These are phyloP conservation scores for Ascochyta koolunga DNA, from an alignment of 2,329 filamentous ascomycete genomes.

Conservation along the genomic window DNA sequence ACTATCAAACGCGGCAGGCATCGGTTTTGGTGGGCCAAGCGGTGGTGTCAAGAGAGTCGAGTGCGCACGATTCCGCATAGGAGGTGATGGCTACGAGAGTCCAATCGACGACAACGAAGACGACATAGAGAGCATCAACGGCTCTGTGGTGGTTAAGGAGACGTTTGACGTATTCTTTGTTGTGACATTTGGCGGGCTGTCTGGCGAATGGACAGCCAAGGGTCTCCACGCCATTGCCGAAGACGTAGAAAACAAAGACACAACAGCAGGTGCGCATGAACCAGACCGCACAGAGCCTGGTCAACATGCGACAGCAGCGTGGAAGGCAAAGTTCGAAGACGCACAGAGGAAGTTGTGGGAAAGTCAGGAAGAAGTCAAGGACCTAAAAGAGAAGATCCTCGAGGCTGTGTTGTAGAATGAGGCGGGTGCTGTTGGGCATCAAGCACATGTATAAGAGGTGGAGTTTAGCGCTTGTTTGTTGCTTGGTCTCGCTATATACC, in stretches of 20 bases:
- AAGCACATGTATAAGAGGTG: background rate
- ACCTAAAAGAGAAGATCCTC: slow-evolving; percentile 46
- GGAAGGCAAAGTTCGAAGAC: slow-evolving; percentile 45
- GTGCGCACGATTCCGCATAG: slow-evolving; percentile 50
- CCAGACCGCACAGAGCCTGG: slow-evolving; percentile 17
- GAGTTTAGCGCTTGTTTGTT: slow-evolving; percentile 8
- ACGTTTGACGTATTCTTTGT: slow-evolving; percentile 54
- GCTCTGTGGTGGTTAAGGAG: slow-evolving; percentile 38
- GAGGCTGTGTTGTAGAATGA: slow-evolving; percentile 44
- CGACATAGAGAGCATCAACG: slow-evolving; percentile 25
- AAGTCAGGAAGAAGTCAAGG: slow-evolving; percentile 41
- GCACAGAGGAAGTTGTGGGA: slow-evolving; percentile 44
- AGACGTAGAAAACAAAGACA: slow-evolving; percentile 2
- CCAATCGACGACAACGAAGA: slow-evolving; percentile 50
- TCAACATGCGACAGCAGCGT: slow-evolving; percentile 28
- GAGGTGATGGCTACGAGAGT: slow-evolving; percentile 49
- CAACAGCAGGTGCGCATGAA: slow-evolving; percentile 16
- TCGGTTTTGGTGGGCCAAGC: slow-evolving; percentile 42
- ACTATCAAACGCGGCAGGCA: slow-evolving; percentile 41
- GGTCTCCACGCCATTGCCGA: slow-evolving; percentile 37
- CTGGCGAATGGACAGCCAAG: slow-evolving; percentile 52
- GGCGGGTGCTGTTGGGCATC: background rate
- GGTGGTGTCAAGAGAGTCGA: slow-evolving; percentile 49
- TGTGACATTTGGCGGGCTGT: slow-evolving; percentile 49
- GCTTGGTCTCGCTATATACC: slow-evolving; percentile 36